Percentiles rank a stretch among this genome's conserved stretches.
Evolutionary conservation across 2,329 filamentous ascomycete species (phyloP).

Genomic region (Hypocreales sp.): DNA sequence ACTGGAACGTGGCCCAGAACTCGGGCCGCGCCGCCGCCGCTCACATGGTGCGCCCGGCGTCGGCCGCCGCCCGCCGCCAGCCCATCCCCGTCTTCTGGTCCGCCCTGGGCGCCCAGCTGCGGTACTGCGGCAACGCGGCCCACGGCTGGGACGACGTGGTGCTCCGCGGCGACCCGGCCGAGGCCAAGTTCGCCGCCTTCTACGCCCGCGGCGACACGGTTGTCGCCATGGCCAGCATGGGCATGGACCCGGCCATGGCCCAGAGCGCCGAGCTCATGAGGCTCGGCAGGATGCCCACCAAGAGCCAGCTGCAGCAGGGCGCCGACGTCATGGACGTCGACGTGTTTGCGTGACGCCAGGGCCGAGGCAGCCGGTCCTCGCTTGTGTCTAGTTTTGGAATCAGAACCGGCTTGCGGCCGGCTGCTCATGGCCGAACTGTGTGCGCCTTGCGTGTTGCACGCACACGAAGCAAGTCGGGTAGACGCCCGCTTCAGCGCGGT

Average conservation of each 20-base stretch:
- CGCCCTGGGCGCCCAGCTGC: slow-evolving; percentile 71
- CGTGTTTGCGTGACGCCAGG: slow-evolving; percentile 1
- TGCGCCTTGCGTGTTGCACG: no score
- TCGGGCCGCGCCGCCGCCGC: slow-evolving; percentile 65
- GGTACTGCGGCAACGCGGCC: slow-evolving; percentile 79
- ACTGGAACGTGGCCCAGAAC: slow-evolving; percentile 98
- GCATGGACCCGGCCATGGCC: slow-evolving; percentile 70
- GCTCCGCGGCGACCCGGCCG: slow-evolving; percentile 58
- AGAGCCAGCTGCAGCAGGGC: slow-evolving; percentile 57
- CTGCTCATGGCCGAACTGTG: no score
- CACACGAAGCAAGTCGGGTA: no score
- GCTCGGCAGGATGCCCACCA: slow-evolving; percentile 64
- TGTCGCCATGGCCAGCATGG: slow-evolving; percentile 84
- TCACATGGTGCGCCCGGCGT: slow-evolving; percentile 51
- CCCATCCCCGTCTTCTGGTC: slow-evolving; percentile 98
- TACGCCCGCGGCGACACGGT: slow-evolving; percentile 78
- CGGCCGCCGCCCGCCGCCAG: slow-evolving; percentile 37
- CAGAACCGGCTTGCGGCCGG: no score
- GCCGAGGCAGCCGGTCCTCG: no score
- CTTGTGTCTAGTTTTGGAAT: no score
- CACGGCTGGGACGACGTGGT: slow-evolving; percentile 79
- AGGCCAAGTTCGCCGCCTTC: slow-evolving; percentile 76
- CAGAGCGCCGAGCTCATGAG: slow-evolving; percentile 79
- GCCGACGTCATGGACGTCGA: slow-evolving; percentile 31
- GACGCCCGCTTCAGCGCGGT: no score